phyloP scores from a whole-genome alignment of 148 eudicot genomes.

The Spergularia marina region DNA sequence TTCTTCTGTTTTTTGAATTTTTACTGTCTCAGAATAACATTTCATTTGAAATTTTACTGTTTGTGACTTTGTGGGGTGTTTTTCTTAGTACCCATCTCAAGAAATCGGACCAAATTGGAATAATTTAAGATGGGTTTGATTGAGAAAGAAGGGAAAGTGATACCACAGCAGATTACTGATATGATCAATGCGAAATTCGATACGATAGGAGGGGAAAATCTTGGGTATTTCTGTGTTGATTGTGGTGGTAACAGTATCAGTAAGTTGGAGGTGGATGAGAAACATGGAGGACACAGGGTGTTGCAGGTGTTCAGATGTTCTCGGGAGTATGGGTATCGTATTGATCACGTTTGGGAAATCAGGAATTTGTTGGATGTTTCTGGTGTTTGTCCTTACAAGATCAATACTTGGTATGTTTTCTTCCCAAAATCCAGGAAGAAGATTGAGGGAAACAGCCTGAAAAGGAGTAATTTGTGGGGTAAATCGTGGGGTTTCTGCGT shows the following conservation, averaged over 20 bases:
- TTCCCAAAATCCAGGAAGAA: conserved; percentile 10
- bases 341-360: neutral
- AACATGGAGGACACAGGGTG: neutral
- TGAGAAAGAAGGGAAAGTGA: too few species aligned
- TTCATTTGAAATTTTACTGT: too few species aligned
- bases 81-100: too few species aligned
- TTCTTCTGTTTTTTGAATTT: too few species aligned
- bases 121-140: too few species aligned
- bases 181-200: conserved; percentile 9
- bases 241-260: conserved; percentile 13
- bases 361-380: conserved; percentile 5
- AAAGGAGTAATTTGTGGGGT: neutral
- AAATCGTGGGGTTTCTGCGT: too few species aligned
- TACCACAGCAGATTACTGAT: neutral
- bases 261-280: neutral
- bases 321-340: conserved; percentile 1
- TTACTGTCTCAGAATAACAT: too few species aligned
- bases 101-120: too few species aligned
- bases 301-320: conserved; percentile 5
- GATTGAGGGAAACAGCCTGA: neutral
- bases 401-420: neutral
- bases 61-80: too few species aligned
- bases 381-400: conserved; percentile 10
- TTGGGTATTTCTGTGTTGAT: conserved; percentile 1
- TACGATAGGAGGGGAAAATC: neutral